Percentiles rank a stretch among this genome's conserved stretches.
Conservation (phyloP, 345 rosid species). For the Gynandropsis gynandra region DNA sequence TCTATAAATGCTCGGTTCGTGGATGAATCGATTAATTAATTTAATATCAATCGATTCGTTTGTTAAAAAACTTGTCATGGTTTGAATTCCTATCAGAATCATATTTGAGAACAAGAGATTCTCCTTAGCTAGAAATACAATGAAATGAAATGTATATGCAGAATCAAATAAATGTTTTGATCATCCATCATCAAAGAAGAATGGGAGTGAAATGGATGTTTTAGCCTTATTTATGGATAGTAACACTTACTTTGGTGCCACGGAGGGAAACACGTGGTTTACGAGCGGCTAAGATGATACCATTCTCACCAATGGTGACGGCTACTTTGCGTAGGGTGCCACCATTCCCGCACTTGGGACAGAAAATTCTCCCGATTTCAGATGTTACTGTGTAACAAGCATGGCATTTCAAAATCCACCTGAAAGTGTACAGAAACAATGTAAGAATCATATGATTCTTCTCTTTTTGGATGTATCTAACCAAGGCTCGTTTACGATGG, state of each 20-base stretch:
- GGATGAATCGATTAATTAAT: no score
- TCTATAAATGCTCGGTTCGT: no score
- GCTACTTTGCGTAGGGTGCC: conserved; percentile 86
- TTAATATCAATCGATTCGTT: no score
- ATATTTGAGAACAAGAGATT: no score
- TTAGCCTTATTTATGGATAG: neutral
- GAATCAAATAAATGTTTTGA: no score
- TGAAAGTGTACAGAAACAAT: conserved; percentile 27
- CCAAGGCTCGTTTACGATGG: no score
- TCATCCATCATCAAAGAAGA: no score
- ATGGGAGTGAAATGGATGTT: no score
- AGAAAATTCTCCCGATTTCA: conserved; percentile 74
- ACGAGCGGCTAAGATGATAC: conserved; percentile 51
- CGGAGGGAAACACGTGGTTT: conserved; percentile 61
- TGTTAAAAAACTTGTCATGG: no score
- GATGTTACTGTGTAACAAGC: conserved; percentile 88
- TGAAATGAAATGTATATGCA: no score
- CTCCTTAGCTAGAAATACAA: no score
- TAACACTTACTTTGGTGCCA: conserved; percentile 69
- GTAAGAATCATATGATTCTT: conserved; percentile 13
- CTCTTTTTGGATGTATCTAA: neutral
- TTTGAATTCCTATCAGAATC: no score
- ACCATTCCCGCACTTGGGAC: conserved; percentile 96
- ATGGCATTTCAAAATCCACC: conserved; percentile 94
- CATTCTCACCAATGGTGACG: conserved; percentile 77